A percentile compares a stretch with the other conserved stretches of the same genome.
These are phyloP conservation scores for Taphrina deformans DNA, from an alignment of 1,139 yeast species.

Conservation along the genomic window DNA sequence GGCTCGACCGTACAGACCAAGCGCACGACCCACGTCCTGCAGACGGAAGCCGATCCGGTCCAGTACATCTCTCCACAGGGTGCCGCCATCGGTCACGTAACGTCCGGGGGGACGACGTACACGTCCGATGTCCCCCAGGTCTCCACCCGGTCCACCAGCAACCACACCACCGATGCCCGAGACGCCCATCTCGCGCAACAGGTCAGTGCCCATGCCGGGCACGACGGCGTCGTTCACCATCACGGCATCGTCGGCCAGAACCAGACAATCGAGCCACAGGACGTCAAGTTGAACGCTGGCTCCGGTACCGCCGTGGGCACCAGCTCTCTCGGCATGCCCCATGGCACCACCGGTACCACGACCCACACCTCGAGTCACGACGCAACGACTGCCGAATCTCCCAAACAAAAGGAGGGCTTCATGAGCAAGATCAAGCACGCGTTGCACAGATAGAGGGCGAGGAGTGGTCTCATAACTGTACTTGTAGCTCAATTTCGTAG, in stretches of 20 bases:
- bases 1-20: conserved; percentile 14
- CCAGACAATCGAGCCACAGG: background rate
- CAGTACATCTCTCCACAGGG: conserved; percentile 15
- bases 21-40: conserved; percentile 3
- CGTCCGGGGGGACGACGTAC: background rate
- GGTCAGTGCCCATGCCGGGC: background rate
- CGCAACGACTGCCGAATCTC: background rate
- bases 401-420: background rate
- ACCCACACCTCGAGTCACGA: background rate
- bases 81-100: background rate
- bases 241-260: conserved; percentile 15
- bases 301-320: conserved; percentile 9
- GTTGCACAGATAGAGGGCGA: background rate
- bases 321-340: conserved; percentile 7
- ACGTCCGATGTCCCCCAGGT: background rate
- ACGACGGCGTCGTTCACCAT: conserved; percentile 4
- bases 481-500: background rate
- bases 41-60: conserved; percentile 2
- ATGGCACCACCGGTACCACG: background rate
- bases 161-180: background rate
- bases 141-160: background rate
- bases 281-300: background rate
- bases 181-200: background rate
- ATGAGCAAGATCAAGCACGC: conserved; percentile 14
- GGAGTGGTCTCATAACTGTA: background rate